phyloP scores from a whole-genome alignment of 305 asterid genomes.

The Fraxinus greggii region DNA sequence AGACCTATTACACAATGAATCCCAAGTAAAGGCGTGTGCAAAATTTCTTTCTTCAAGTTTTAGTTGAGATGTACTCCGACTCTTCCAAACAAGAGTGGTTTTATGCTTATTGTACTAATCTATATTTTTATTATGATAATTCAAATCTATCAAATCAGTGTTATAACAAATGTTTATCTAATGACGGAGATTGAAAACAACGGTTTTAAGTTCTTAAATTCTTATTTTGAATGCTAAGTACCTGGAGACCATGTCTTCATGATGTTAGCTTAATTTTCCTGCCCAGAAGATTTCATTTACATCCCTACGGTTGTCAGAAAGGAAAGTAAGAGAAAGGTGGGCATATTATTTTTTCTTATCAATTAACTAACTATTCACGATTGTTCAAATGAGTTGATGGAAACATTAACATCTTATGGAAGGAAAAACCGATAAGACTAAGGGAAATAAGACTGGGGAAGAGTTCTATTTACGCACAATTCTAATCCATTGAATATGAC shows the following conservation, averaged over 20 bases:
- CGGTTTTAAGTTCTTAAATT: too few relatives aligned
- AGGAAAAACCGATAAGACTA: background rate
- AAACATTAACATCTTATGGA: background rate
- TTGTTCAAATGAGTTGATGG: background rate
- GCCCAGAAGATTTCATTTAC: background rate
- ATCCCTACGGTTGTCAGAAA: background rate
- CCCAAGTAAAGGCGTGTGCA: background rate
- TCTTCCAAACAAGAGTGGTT: too few relatives aligned
- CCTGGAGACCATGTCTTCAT: background rate
- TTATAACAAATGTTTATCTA: too few relatives aligned
- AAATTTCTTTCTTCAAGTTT: background rate
- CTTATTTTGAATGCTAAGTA: background rate
- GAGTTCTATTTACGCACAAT: background rate
- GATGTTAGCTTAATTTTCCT: background rate
- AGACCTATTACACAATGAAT: background rate
- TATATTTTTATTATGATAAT: too few relatives aligned
- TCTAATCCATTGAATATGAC: background rate
- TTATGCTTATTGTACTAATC: too few relatives aligned
- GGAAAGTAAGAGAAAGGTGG: too few relatives aligned
- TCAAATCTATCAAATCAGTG: too few relatives aligned
- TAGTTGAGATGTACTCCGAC: background rate
- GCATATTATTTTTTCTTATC: too few relatives aligned
- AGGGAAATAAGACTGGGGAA: background rate
- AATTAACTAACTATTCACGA: too few relatives aligned
- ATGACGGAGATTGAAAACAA: too few relatives aligned